These are phyloP conservation scores for Solanum stenotomum DNA, from an alignment of 257 asterid species.

Conservation along the genomic window DNA sequence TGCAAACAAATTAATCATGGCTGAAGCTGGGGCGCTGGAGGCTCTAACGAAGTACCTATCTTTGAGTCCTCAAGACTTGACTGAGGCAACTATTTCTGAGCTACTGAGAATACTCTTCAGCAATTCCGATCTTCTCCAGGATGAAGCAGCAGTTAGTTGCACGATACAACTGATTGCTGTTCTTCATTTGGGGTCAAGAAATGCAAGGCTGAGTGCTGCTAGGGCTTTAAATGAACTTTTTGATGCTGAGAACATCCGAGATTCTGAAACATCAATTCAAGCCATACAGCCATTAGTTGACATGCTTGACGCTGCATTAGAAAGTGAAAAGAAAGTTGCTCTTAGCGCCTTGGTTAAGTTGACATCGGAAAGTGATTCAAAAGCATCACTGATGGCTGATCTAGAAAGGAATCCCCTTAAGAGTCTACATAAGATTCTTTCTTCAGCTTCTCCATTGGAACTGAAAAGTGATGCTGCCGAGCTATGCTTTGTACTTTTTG, in stretches of 20 bases:
- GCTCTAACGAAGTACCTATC: slow-evolving; percentile 72
- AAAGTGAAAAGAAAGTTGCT: slow-evolving; percentile 59
- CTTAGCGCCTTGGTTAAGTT: slow-evolving; percentile 62
- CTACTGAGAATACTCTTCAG: slow-evolving; percentile 61
- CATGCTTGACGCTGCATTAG: slow-evolving; percentile 55
- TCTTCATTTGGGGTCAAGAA: slow-evolving; percentile 87
- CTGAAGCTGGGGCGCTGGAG: slow-evolving; percentile 79
- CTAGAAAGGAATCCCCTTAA: slow-evolving; percentile 60
- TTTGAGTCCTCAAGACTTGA: slow-evolving; percentile 75
- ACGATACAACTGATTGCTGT: slow-evolving; percentile 69
- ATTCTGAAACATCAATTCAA: slow-evolving; percentile 59
- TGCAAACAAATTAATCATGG: slow-evolving; percentile 65
- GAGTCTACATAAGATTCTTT: slow-evolving; percentile 45
- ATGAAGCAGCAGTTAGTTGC: slow-evolving; percentile 59
- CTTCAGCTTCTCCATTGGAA: slow-evolving; percentile 44
- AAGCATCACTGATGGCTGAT: slow-evolving; percentile 53
- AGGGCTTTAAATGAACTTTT: slow-evolving; percentile 68
- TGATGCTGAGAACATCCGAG: slow-evolving; percentile 49
- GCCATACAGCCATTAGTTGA: slow-evolving; percentile 80
- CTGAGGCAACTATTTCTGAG: slow-evolving; percentile 71
- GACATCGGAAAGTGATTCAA: slow-evolving; percentile 45
- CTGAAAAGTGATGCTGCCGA: slow-evolving; percentile 69
- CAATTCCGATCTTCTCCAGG: slow-evolving; percentile 47
- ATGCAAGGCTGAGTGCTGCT: slow-evolving; percentile 66
- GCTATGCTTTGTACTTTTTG: slow-evolving; percentile 53